Evolutionary conservation across 2,329 filamentous ascomycete genomes (phyloP).

Genomic region (Metarhizium rileyi): DNA sequence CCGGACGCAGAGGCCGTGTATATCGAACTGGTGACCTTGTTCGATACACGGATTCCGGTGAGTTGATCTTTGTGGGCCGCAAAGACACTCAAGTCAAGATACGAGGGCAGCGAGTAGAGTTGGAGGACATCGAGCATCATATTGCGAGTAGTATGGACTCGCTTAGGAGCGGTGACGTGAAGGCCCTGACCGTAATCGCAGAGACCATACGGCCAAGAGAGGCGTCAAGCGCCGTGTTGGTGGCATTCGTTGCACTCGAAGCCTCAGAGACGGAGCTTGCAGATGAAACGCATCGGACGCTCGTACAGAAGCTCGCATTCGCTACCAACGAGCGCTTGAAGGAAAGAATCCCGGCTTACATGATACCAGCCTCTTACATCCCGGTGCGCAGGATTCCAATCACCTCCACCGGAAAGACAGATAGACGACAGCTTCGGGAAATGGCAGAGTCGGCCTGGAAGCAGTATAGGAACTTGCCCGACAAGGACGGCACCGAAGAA

Average conservation of each 20-base stretch:
- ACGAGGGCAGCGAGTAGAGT: constrained; percentile 38
- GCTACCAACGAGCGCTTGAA: neutral
- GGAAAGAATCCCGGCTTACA: constrained; percentile 6
- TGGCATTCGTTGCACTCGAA: constrained; percentile 9
- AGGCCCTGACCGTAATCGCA: constrained; percentile 4
- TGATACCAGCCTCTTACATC: constrained; percentile 12
- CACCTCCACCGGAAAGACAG: constrained; percentile 8
- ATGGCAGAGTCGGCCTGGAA: constrained; percentile 4
- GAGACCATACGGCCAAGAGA: constrained; percentile 7
- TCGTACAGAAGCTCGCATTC: constrained; percentile 1
- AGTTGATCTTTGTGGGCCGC: constrained; percentile 22
- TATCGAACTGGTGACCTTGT: constrained; percentile 25
- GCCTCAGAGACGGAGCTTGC: neutral
- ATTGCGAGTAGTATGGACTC: neutral
- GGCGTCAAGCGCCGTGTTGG: constrained; percentile 5
- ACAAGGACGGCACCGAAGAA: neutral
- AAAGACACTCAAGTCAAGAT: constrained; percentile 42
- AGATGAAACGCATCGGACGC: neutral
- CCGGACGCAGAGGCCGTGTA: constrained; percentile 21
- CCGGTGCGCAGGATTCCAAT: constrained; percentile 8
- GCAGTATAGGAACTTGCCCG: neutral
- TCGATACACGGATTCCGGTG: constrained; percentile 16
- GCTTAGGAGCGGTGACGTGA: neutral
- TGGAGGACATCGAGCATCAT: constrained; percentile 18
- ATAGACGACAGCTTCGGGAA: constrained; percentile 7